Conservation (phyloP, 169 alveolate genomes). For the Perkinsus olseni region DNA sequence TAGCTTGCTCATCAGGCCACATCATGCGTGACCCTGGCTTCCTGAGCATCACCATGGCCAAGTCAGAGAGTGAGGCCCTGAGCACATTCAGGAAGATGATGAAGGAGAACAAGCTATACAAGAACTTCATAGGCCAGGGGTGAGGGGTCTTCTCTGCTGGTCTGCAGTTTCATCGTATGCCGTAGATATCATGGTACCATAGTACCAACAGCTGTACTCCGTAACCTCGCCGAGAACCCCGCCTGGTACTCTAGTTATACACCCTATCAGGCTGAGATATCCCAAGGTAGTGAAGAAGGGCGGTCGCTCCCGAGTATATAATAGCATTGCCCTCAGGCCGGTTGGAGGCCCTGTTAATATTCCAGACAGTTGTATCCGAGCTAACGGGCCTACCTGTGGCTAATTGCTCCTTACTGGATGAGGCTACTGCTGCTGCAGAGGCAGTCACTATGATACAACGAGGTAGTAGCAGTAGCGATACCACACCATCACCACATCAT, state of each 20-base stretch:
- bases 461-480: neutral
- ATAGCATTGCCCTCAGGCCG: neutral
- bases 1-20: neutral
- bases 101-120: neutral
- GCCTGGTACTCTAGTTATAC: conserved; percentile 77
- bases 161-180: too few species aligned
- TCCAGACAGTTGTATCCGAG: conserved; percentile 62
- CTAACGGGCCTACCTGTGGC: conserved; percentile 66
- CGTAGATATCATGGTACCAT: conserved; percentile 47
- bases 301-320: neutral
- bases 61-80: neutral
- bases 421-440: conserved; percentile 77
- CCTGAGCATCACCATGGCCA: neutral
- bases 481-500: too few species aligned
- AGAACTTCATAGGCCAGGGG: conserved; percentile 16
- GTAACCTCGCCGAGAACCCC: conserved; percentile 63
- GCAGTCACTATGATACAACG: conserved; percentile 59
- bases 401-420: conserved; percentile 73
- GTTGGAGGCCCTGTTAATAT: conserved; percentile 5
- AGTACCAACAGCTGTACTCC: conserved; percentile 52
- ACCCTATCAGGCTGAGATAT: conserved; percentile 77
- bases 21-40: neutral
- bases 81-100: neutral
- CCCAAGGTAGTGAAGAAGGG: conserved; percentile 52
- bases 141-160: neutral